Evolutionary conservation across 2,329 filamentous ascomycete species (phyloP).

Genomic region (Penicillium sclerotigenum): DNA sequence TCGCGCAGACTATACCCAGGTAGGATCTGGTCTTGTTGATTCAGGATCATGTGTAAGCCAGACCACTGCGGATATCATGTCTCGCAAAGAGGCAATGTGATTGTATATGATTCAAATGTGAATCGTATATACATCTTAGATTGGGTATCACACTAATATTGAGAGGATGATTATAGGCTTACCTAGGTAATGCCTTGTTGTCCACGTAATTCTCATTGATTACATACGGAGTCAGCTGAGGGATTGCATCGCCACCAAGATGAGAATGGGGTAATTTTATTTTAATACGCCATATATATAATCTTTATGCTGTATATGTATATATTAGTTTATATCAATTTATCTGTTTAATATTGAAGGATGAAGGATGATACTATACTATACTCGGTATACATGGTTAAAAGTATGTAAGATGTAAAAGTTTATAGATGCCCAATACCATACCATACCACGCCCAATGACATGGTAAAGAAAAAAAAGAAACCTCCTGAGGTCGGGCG

Average conservation of each 20-base stretch:
- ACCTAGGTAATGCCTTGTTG: background rate
- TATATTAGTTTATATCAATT: background rate
- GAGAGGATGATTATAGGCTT: background rate
- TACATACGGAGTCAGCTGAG: background rate
- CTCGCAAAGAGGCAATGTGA: background rate
- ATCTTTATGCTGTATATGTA: too few species aligned
- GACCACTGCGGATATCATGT: background rate
- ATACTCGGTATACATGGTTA: too few species aligned
- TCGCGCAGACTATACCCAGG: slow-evolving; percentile 10
- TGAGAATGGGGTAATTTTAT: background rate
- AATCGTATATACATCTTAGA: background rate
- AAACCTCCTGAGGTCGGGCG: background rate
- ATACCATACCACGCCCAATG: slow-evolving; percentile 9
- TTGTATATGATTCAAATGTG: background rate
- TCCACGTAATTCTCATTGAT: background rate
- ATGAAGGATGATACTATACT: too few species aligned
- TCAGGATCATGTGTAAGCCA: background rate
- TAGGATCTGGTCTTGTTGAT: background rate
- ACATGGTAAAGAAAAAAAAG: background rate
- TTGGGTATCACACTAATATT: background rate
- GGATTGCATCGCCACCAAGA: background rate
- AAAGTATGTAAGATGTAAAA: background rate
- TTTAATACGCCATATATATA: background rate
- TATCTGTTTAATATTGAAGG: too few species aligned
- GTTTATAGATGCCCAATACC: slow-evolving; percentile 14